Evolutionary conservation across 495 filamentous ascomycete genomes (phyloP), one percentile per base, ranked within the genome.

Genomic region (Trichoderma reesei): DNA sequence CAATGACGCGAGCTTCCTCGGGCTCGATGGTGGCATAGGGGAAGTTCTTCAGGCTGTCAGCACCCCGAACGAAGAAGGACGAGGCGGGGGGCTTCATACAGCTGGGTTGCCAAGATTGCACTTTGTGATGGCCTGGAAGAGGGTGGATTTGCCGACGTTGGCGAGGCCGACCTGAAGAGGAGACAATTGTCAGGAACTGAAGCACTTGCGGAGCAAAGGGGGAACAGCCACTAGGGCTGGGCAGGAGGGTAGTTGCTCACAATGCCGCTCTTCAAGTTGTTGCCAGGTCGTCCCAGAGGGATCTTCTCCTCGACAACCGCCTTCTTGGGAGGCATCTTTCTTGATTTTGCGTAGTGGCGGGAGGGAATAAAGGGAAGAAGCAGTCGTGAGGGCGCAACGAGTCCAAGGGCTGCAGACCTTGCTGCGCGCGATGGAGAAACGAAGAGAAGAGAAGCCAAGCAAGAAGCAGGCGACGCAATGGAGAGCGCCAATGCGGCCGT

Each of bases 61-160:
- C 39, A 54, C 41, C 63, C 38, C 37, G 63, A 33, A 31, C 18
- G 61, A 66, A 63, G 48, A 63, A 60, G 61, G 67, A 46, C 60
- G 65, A 34, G 62, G 62, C 42, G 67, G 65, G 61, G 61, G 61
- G 61, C 61, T 63, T 63, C 83, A 71, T 80, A 90, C 88, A 77
- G 94, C 95, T 68, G 95, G 95, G 80, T 99, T 99, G 79, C 95
- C 95, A 69, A 99, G 85, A 67, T 86, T 87, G 77, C 89, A 97
- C 82, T 96, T 97, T 67, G 95, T 99, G 81, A 99, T 96, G 68
- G 95, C 92, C 79, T 99, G 95, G 83, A 99, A 99, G 70, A 99
- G 88, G 33, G 95, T 99, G 65, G 95, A 99, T 79, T 99, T 99
- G 73, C 95, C 95, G 67, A 99, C 95, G 76, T 99, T 99, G 72